These are phyloP conservation scores for Coemansia sp. DNA, from an alignment of 192 early-diverging fungal species.

Conservation along the genomic window DNA sequence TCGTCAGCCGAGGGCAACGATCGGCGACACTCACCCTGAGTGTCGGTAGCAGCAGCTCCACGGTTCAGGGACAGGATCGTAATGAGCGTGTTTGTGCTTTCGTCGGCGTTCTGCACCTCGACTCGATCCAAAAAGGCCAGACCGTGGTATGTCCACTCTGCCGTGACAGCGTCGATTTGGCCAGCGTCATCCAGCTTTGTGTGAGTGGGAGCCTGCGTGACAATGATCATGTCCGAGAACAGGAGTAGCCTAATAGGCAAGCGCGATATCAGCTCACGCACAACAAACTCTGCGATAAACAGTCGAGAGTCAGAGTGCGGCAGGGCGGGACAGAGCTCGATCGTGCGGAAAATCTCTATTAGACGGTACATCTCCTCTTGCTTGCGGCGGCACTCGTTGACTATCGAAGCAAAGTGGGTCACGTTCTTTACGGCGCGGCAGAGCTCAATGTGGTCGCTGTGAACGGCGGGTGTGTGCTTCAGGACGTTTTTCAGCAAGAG, in stretches of 20 bases:
- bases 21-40: conserved; percentile 20
- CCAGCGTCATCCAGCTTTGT: conserved; percentile 33
- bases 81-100: conserved; percentile 50
- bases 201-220: conserved; percentile 46
- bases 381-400: conserved; percentile 57
- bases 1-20: conserved; percentile 31
- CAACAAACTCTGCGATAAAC: conserved; percentile 43
- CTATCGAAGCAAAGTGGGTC: conserved; percentile 52
- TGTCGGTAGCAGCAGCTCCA: conserved; percentile 13
- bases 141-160: conserved; percentile 54
- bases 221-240: conserved; percentile 50
- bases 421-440: conserved; percentile 54
- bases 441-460: conserved; percentile 55
- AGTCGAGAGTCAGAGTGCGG: conserved; percentile 34
- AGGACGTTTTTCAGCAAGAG: conserved; percentile 54
- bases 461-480: conserved; percentile 55
- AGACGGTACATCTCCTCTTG: conserved; percentile 51
- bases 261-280: conserved; percentile 54
- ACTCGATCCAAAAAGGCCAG: conserved; percentile 45
- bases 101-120: conserved; percentile 55
- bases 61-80: conserved; percentile 56
- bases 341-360: conserved; percentile 36
- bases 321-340: conserved; percentile 47
- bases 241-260: conserved; percentile 47
- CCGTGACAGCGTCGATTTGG: conserved; percentile 15